Evolutionary conservation across 2,329 filamentous ascomycete genomes (phyloP).

Genomic region (Fusarium armeniacum): DNA sequence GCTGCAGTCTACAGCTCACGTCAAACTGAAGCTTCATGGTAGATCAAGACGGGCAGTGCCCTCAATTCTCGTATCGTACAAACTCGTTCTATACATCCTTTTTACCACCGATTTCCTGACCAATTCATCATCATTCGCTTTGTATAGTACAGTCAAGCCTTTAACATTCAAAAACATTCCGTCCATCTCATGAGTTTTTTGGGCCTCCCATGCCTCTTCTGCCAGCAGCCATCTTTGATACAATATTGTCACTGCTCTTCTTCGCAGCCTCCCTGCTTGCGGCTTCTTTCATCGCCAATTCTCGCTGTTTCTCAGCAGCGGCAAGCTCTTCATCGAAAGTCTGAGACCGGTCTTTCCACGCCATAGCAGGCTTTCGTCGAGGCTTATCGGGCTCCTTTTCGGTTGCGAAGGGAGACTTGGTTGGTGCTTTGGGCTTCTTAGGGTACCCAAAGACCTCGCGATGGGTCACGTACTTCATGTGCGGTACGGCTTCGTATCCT

Average conservation of each 20-base stretch:
- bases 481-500: constrained; percentile 45
- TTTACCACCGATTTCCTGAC: constrained; percentile 1
- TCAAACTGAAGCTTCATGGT: constrained; percentile 9
- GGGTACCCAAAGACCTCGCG: constrained; percentile 49
- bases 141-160: constrained; percentile 40
- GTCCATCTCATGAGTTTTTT: constrained; percentile 17
- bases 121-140: constrained; percentile 32
- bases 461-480: constrained; percentile 51
- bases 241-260: constrained; percentile 28
- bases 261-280: constrained; percentile 13
- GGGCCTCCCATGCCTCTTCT: constrained; percentile 10
- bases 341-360: constrained; percentile 19
- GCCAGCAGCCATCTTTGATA: constrained; percentile 19
- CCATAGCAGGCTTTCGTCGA: constrained; percentile 9
- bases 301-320: constrained; percentile 21
- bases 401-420: constrained; percentile 38
- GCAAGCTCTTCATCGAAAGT: constrained; percentile 29
- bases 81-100: constrained; percentile 20
- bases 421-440: constrained; percentile 36
- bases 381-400: neutral
- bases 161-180: constrained; percentile 35
- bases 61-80: constrained; percentile 38
- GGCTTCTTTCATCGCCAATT: constrained; percentile 19
- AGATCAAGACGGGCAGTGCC: constrained; percentile 16
- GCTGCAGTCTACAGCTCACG: neutral